A percentile compares a stretch with the other conserved stretches of the same genome.
These are phyloP conservation scores for Candida schatavii DNA, from an alignment of 805 yeast genomes.

Conservation along the genomic window DNA sequence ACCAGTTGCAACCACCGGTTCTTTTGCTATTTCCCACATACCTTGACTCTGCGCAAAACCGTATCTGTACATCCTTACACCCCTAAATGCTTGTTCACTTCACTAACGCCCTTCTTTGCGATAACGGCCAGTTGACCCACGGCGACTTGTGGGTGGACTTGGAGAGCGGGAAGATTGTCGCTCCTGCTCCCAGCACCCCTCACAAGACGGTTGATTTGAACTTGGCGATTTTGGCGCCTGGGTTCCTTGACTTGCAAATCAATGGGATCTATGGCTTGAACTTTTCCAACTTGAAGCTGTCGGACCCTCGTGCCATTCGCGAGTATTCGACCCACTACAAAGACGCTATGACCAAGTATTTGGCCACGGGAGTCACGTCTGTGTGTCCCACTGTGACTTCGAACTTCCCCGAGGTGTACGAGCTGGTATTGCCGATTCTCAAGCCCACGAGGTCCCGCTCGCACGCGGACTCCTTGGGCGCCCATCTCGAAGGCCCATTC, in stretches of 20 bases:
- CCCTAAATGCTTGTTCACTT: slow-evolving; percentile 4
- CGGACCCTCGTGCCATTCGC: slow-evolving; percentile 28
- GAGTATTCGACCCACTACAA: slow-evolving; percentile 35
- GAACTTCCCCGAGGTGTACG: slow-evolving; percentile 47
- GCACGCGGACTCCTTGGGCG: slow-evolving; percentile 49
- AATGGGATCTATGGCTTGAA: slow-evolving; percentile 59
- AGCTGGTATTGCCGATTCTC: slow-evolving; percentile 44
- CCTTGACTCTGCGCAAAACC: too few relatives aligned
- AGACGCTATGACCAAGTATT: slow-evolving; percentile 44
- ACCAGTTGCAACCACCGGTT: too few relatives aligned
- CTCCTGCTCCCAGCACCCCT: slow-evolving; percentile 16
- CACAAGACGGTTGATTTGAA: slow-evolving; percentile 39
- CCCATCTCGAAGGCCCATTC: slow-evolving; percentile 62
- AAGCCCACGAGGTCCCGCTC: slow-evolving; percentile 27
- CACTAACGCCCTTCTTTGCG: slow-evolving; percentile 28
- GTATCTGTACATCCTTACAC: background rate
- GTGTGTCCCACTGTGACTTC: slow-evolving; percentile 58
- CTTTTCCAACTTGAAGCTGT: slow-evolving; percentile 37
- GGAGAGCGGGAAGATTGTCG: slow-evolving; percentile 39
- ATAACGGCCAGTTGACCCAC: slow-evolving; percentile 33
- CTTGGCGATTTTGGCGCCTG: slow-evolving; percentile 52
- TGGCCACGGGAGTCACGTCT: slow-evolving; percentile 53
- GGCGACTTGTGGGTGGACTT: slow-evolving; percentile 45
- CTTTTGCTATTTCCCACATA: too few relatives aligned
- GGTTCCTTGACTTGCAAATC: slow-evolving; percentile 55